These are phyloP conservation scores for Pythium biforme DNA, from an alignment of 352 stramenopile species.

Conservation along the genomic window DNA sequence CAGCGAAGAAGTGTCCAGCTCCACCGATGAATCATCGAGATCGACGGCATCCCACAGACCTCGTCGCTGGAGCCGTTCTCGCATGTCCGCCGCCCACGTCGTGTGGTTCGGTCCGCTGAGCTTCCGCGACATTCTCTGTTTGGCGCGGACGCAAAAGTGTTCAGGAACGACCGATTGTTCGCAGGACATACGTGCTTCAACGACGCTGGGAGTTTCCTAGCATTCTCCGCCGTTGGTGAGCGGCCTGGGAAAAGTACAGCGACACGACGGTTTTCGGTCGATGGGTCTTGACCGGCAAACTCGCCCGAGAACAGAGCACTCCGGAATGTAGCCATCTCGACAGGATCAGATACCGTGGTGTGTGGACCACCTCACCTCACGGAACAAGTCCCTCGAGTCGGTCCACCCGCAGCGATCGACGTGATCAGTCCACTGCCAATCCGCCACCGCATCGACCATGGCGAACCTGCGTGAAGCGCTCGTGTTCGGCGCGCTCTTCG, in stretches of 20 bases:
- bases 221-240: neutral
- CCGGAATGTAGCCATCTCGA: slow-evolving; percentile 5
- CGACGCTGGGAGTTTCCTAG: neutral
- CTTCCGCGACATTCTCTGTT: slow-evolving; percentile 9
- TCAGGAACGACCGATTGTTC: no score
- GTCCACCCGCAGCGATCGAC: no score
- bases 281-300: no score
- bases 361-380: slow-evolving; percentile 16
- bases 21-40: neutral
- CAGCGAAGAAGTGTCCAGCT: neutral
- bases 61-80: slow-evolving; percentile 8
- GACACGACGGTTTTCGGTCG: neutral
- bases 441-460: slow-evolving; percentile 5
- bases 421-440: no score
- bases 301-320: neutral
- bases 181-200: no score
- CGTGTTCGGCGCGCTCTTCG: slow-evolving; percentile 46
- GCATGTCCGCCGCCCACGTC: slow-evolving; percentile 5
- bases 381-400: neutral
- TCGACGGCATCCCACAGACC: slow-evolving; percentile 8
- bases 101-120: slow-evolving; percentile 18
- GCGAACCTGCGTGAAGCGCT: slow-evolving; percentile 21
- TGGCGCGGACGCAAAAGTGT: neutral
- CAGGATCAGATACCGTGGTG: neutral
- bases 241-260: neutral